These are phyloP conservation scores for Paraphaeosphaeria sporulosa DNA, from an alignment of 2,329 filamentous ascomycete species.

Conservation along the genomic window DNA sequence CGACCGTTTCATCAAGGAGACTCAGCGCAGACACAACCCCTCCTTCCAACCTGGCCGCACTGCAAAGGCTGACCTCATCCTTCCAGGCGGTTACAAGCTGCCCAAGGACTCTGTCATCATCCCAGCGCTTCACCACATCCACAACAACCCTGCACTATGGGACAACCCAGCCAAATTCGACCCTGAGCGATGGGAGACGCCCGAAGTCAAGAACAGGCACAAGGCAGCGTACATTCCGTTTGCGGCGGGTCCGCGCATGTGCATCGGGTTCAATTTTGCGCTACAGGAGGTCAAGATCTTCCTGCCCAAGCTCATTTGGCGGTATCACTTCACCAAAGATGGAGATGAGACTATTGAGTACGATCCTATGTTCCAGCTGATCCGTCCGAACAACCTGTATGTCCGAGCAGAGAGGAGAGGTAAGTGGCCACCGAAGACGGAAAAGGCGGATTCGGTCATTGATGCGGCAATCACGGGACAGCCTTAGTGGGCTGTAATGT, in stretches of 20 bases:
- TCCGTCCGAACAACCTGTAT: constrained; percentile 64
- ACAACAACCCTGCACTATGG: constrained; percentile 64
- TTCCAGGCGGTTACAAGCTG: constrained; percentile 67
- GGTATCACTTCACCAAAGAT: constrained; percentile 65
- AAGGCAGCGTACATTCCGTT: constrained; percentile 66
- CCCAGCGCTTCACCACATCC: constrained; percentile 55
- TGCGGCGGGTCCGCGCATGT: constrained; percentile 63
- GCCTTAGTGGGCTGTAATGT: background rate
- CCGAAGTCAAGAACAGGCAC: constrained; percentile 51
- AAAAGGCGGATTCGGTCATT: constrained; percentile 12
- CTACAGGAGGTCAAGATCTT: constrained; percentile 68
- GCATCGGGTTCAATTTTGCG: constrained; percentile 72
- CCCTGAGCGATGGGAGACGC: constrained; percentile 66
- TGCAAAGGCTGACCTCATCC: constrained; percentile 62
- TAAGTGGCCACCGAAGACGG: constrained; percentile 55
- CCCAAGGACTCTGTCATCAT: constrained; percentile 63
- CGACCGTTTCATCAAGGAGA: constrained; percentile 68
- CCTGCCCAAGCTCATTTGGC: constrained; percentile 64
- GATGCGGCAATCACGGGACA: background rate
- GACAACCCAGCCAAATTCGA: constrained; percentile 66
- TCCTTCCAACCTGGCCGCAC: constrained; percentile 68
- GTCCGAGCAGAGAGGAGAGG: constrained; percentile 59
- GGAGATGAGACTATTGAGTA: constrained; percentile 62
- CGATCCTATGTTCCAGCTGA: constrained; percentile 67
- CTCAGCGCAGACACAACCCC: constrained; percentile 66